phyloP scores from a whole-genome alignment of 1,284 basidiomycete genomes.

The Ustilago hordei region DNA sequence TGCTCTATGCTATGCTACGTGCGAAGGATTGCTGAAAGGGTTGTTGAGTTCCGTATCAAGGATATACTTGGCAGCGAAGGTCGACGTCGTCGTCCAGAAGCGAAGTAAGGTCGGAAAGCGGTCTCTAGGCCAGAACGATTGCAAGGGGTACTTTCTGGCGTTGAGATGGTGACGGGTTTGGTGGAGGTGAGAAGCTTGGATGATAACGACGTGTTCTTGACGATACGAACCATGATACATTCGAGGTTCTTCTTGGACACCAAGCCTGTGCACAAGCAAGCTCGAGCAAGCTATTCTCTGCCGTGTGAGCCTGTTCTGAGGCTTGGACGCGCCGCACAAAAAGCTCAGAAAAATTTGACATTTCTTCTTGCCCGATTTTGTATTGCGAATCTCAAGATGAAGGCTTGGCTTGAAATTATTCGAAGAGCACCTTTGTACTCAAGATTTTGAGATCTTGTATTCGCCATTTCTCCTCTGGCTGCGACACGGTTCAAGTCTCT shows the following conservation, averaged over 20 bases:
- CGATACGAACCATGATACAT: neutral
- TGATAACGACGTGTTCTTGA: constrained; percentile 5
- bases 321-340: neutral
- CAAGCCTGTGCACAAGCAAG: neutral
- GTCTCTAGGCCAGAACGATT: constrained; percentile 2
- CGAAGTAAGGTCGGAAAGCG: neutral
- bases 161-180: constrained; percentile 15
- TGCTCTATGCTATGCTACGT: neutral
- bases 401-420: neutral
- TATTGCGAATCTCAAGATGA: constrained; percentile 2
- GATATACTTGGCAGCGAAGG: neutral
- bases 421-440: neutral
- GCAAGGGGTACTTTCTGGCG: neutral
- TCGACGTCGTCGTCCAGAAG: neutral
- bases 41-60: neutral
- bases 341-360: constrained; percentile 12
- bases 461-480: neutral
- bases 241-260: neutral
- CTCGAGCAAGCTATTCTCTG: neutral
- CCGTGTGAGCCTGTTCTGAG: neutral
- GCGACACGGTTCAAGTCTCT: neutral
- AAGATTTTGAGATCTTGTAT: neutral
- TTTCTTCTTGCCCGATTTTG: constrained; percentile 13
- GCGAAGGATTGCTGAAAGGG: no score
- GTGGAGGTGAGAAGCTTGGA: neutral